These are phyloP conservation scores for Suhomyces vadensis DNA, from an alignment of 805 yeast genomes.

Conservation along the genomic window DNA sequence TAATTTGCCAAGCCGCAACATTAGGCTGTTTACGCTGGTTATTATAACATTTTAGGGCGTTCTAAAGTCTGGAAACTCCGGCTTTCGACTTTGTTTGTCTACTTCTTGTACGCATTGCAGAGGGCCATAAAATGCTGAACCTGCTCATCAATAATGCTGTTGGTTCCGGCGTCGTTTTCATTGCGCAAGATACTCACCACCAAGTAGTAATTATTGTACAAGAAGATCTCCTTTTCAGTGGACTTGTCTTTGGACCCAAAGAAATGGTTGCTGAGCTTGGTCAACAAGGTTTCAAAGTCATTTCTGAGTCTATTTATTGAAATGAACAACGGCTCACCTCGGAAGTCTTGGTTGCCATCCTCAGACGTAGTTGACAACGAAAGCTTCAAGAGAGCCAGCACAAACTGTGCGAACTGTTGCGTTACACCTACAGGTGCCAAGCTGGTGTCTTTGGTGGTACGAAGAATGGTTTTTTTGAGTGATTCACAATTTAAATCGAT, in stretches of 20 bases:
- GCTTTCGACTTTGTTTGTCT: neutral
- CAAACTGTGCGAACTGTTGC: slow-evolving; percentile 72
- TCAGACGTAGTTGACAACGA: slow-evolving; percentile 17
- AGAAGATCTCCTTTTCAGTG: slow-evolving; percentile 62
- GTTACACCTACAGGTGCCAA: slow-evolving; percentile 60
- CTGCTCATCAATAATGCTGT: slow-evolving; percentile 32
- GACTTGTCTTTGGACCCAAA: slow-evolving; percentile 38
- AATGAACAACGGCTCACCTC: slow-evolving; percentile 70
- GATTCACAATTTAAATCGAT: slow-evolving; percentile 78
- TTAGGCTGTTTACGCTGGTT: no score
- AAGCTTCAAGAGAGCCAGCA: slow-evolving; percentile 70
- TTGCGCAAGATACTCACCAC: slow-evolving; percentile 55
- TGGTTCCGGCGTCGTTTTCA: slow-evolving; percentile 24
- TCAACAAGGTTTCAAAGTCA: slow-evolving; percentile 77
- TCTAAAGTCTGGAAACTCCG: no score
- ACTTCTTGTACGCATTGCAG: slow-evolving; percentile 39
- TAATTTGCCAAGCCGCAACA: no score
- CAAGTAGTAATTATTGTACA: slow-evolving; percentile 70
- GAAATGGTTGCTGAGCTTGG: slow-evolving; percentile 58
- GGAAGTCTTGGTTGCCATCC: slow-evolving; percentile 22
- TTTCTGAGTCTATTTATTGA: slow-evolving; percentile 69
- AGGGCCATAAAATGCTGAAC: slow-evolving; percentile 39
- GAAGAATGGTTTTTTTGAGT: slow-evolving; percentile 53
- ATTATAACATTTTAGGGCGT: no score
- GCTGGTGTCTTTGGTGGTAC: slow-evolving; percentile 23